These are phyloP conservation scores for Decorospora gaudefroyi DNA, from an alignment of 2,329 filamentous ascomycete species.

Conservation along the genomic window DNA sequence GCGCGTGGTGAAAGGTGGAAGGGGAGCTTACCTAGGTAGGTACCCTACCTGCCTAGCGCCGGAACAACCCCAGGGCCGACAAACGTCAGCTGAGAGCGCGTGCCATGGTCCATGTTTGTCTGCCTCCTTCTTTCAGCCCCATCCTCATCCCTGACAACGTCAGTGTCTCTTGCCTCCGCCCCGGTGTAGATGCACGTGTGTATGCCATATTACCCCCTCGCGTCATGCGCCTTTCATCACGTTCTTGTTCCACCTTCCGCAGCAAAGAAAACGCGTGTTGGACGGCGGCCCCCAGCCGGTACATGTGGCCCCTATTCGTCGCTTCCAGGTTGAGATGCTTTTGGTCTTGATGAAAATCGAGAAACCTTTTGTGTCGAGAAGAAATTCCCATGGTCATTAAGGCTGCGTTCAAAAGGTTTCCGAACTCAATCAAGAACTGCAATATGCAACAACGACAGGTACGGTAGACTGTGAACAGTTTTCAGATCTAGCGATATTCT, in stretches of 20 bases:
- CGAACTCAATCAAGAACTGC: too few relatives aligned
- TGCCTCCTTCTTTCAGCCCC: neutral
- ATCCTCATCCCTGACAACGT: neutral
- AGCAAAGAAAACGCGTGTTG: neutral
- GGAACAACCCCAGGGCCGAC: slow-evolving; percentile 4
- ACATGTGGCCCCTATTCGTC: too few relatives aligned
- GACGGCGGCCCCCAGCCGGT: neutral
- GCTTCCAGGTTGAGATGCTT: too few relatives aligned
- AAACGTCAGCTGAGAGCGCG: slow-evolving; percentile 13
- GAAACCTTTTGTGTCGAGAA: too few relatives aligned
- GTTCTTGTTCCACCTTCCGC: neutral
- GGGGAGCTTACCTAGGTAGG: too few relatives aligned
- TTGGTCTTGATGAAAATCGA: too few relatives aligned
- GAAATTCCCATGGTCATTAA: too few relatives aligned
- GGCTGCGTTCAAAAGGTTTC: too few relatives aligned
- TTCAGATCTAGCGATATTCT: too few relatives aligned
- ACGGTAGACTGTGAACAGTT: too few relatives aligned
- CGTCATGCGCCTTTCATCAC: slow-evolving; percentile 5
- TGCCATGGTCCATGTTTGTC: slow-evolving; percentile 11
- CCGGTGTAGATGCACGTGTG: neutral
- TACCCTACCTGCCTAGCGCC: slow-evolving; percentile 14
- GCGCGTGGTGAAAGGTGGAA: neutral
- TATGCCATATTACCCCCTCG: neutral
- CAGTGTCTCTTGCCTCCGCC: neutral
- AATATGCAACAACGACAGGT: too few relatives aligned